Base-by-base conservation (phyloP, 805 yeast species). In the Cyberlindnera euphorbiiphila region DNA sequence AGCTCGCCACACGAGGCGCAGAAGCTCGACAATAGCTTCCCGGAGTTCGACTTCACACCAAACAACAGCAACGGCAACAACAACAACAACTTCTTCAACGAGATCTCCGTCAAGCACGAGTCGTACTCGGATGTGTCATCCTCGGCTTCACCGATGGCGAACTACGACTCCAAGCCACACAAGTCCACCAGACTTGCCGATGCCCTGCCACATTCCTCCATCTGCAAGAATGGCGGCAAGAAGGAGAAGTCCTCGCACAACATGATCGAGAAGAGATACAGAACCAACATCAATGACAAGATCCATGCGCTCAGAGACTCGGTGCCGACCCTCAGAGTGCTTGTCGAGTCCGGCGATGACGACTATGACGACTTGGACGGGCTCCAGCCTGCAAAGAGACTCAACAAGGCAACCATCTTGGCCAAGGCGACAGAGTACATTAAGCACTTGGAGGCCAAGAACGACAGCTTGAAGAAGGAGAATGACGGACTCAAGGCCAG, bases 351-450 rank as follows among this genome's bases (percentile, higher is more conserved):
- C 32, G 71, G 66, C 24, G 71, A 65, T 38, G 72, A 77, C 45
- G 79, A 80, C 41, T 83, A 77, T 46, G 82, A 68, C 29, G 68
- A 77, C 45, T 62, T 84, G 50, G 91, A 84, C 56, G 91, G 91
- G 3, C 65, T 84, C 41, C 73, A 76, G 32, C 89, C 91, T 0
- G 91, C 94, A 4, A 71, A 75, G 45, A 84, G 84, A 50, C 64
- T 84, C 45, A 84, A 83, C 59, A 84, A 84, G 55, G 93, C 91
- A 3, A 77, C 85, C 12, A 82, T 84, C 32, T 64, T 84, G 42
- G 67, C 83, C 19, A 84, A 84, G 51, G 85, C 91, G 1, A 77
- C 84, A 4, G 93, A 84, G 56, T 84, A 84, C 53, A 83, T 84
- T 46, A 75, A 72, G 47, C 89, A 83, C 58, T 66, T 84, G 57